phyloP scores from a whole-genome alignment of 331 rosid genomes.

The Rhamnella rubrinervis region DNA sequence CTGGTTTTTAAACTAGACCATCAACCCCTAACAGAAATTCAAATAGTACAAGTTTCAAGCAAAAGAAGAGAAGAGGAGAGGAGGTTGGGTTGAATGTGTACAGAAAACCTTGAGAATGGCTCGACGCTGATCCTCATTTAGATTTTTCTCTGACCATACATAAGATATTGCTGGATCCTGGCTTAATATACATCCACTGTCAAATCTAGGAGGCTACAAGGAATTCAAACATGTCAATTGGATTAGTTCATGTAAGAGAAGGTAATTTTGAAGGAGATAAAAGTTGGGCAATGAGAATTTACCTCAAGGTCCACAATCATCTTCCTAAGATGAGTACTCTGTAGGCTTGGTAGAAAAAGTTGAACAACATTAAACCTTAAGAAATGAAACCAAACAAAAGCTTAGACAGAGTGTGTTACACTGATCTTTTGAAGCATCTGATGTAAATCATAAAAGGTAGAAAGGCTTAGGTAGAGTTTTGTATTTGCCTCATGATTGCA shows the following conservation, averaged over 20 bases:
- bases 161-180: conserved; percentile 95
- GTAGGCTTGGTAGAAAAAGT: conserved; percentile 65
- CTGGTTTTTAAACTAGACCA: neutral
- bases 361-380: conserved; percentile 85
- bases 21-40: neutral
- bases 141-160: conserved; percentile 70
- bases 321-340: conserved; percentile 67
- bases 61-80: neutral
- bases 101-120: conserved; percentile 81
- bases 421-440: conserved; percentile 1
- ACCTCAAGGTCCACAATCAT: conserved; percentile 92
- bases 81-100: neutral
- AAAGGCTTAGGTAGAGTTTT: neutral
- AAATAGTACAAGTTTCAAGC: neutral
- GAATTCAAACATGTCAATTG: conserved; percentile 17
- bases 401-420: conserved; percentile 14
- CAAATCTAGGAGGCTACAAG: conserved; percentile 88
- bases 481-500: conserved; percentile 75
- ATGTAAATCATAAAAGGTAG: neutral
- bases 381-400: conserved; percentile 29
- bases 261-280: neutral
- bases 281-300: conserved; percentile 21
- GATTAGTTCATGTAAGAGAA: neutral
- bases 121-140: conserved; percentile 88
- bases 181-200: conserved; percentile 71